Conservation (phyloP, 2,329 filamentous ascomycete genomes). For the Verticillium klebahnii region DNA sequence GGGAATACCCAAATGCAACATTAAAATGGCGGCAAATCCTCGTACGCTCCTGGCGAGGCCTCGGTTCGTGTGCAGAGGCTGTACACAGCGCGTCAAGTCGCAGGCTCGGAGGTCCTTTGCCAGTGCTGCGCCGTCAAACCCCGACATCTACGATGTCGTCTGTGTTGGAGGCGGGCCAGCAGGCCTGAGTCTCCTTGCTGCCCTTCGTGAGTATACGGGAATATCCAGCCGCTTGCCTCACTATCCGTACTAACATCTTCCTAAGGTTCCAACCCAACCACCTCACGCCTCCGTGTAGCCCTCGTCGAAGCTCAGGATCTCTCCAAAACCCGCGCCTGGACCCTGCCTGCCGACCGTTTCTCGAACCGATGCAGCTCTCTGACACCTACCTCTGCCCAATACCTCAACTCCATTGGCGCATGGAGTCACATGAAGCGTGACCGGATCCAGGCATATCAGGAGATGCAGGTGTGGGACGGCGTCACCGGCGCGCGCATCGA, state of each 20-base stretch:
- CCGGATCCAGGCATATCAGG: slow-evolving; percentile 81
- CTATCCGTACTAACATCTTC: slow-evolving; percentile 7
- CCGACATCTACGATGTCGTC: slow-evolving; percentile 85
- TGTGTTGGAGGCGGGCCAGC: slow-evolving; percentile 88
- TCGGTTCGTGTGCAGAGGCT: slow-evolving; percentile 42
- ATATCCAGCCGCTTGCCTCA: neutral
- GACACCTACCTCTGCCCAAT: slow-evolving; percentile 81
- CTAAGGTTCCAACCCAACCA: slow-evolving; percentile 70
- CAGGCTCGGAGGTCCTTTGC: slow-evolving; percentile 22
- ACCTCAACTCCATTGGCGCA: slow-evolving; percentile 76
- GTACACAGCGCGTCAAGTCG: slow-evolving; percentile 32
- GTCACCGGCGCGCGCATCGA: slow-evolving; percentile 81
- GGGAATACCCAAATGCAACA: neutral
- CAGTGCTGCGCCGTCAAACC: slow-evolving; percentile 19
- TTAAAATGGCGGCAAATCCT: slow-evolving; percentile 5
- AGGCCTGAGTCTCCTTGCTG: slow-evolving; percentile 75
- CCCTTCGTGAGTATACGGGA: slow-evolving; percentile 56
- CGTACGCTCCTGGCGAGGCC: slow-evolving; percentile 19
- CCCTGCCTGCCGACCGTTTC: slow-evolving; percentile 63
- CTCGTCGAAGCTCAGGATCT: slow-evolving; percentile 90
- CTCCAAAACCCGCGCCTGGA: slow-evolving; percentile 60
- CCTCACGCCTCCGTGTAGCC: slow-evolving; percentile 74
- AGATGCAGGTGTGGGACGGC: slow-evolving; percentile 99
- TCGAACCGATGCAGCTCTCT: slow-evolving; percentile 96
- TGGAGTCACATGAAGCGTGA: slow-evolving; percentile 72